These are phyloP conservation scores for Oropetium thomaeum DNA, from an alignment of 176 grass and related monocot species.

Conservation along the genomic window DNA sequence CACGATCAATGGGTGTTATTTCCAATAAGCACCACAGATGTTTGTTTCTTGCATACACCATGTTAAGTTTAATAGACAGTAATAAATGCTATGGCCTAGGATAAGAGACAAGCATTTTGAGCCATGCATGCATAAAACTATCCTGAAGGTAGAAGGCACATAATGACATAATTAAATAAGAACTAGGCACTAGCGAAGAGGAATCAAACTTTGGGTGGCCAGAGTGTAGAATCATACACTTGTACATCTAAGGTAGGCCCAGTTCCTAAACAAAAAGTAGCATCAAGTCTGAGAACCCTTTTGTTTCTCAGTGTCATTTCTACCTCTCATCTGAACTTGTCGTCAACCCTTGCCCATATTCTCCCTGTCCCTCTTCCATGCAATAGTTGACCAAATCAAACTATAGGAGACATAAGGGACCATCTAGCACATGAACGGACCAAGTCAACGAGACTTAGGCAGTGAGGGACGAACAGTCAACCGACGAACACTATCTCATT, in stretches of 20 bases:
- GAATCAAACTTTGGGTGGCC: too few species aligned
- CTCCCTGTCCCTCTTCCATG: not conserved
- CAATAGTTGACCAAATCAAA: not conserved
- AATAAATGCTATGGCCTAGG: not conserved
- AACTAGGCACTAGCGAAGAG: not conserved
- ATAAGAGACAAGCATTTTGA: not conserved
- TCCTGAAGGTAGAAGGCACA: too few species aligned
- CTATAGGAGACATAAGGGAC: not conserved
- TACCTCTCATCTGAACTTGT: not conserved
- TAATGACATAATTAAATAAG: too few species aligned
- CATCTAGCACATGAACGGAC: not conserved
- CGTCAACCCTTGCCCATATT: not conserved
- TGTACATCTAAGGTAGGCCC: too few species aligned
- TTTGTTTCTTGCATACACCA: not conserved
- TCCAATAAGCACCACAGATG: not conserved
- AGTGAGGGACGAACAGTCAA: not conserved
- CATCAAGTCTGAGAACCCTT: not conserved
- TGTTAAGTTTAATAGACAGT: not conserved
- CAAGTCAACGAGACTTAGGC: not conserved
- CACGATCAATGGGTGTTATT: not conserved
- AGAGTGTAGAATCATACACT: not conserved
- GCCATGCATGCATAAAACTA: not conserved
- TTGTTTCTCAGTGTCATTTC: not conserved
- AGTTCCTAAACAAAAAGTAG: too few species aligned
- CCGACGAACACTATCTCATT: not conserved